Evolutionary conservation across 768 basidiomycete genomes (phyloP).

Genomic region (Boletus fagicola): DNA sequence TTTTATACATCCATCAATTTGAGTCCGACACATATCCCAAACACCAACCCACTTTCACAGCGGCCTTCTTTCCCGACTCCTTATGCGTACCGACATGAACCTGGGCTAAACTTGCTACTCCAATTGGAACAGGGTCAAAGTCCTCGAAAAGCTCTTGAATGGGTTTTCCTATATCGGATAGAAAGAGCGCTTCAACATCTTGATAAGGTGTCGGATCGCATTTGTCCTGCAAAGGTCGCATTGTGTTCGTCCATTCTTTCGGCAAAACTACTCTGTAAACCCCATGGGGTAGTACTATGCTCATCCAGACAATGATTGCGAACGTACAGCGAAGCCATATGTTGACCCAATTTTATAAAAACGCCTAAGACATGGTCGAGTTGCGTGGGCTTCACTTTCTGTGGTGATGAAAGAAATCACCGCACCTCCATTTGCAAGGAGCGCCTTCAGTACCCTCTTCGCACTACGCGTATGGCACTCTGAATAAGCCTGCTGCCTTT

Average conservation of each 20-base stretch:
- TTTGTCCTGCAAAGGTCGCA: slow-evolving; percentile 79
- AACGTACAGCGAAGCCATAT: slow-evolving; percentile 67
- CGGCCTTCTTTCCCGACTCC: slow-evolving; percentile 70
- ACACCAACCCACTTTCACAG: slow-evolving; percentile 66
- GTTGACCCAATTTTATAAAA: slow-evolving; percentile 89
- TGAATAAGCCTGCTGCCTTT: slow-evolving; percentile 56
- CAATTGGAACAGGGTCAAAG: slow-evolving; percentile 86
- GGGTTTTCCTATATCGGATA: slow-evolving; percentile 71
- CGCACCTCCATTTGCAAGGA: slow-evolving; percentile 85
- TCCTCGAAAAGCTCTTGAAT: slow-evolving; percentile 78
- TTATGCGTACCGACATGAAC: slow-evolving; percentile 83
- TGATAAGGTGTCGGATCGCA: slow-evolving; percentile 87
- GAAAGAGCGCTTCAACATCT: slow-evolving; percentile 72
- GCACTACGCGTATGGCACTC: slow-evolving; percentile 86
- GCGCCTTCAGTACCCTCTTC: slow-evolving; percentile 70
- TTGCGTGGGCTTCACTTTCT: background rate
- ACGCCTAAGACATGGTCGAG: slow-evolving; percentile 46
- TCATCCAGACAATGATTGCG: slow-evolving; percentile 14
- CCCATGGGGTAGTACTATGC: slow-evolving; percentile 10
- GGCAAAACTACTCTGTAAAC: slow-evolving; percentile 51
- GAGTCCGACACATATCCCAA: background rate
- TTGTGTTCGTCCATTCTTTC: slow-evolving; percentile 57
- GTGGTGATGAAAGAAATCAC: slow-evolving; percentile 4
- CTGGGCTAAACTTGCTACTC: slow-evolving; percentile 94
- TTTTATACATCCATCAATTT: slow-evolving; percentile 7